Evolutionary conservation across 116 monocot genomes (phyloP).

Genomic region (Cymodocea nodosa): DNA sequence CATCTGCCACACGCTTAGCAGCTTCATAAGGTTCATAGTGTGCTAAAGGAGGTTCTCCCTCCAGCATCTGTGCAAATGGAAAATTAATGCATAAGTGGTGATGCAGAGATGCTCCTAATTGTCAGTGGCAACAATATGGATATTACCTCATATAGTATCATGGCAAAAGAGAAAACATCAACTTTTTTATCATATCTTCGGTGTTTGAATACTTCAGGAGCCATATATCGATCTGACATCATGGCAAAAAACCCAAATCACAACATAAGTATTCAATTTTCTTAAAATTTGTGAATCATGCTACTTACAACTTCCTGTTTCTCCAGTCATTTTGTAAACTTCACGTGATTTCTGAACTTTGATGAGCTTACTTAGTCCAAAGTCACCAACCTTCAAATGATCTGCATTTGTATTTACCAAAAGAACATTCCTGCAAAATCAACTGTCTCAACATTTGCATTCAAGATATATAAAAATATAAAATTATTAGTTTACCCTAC

Average conservation of each 20-base stretch:
- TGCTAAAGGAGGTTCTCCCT: slow-evolving; percentile 83
- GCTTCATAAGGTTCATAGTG: slow-evolving; percentile 93
- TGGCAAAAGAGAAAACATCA: slow-evolving; percentile 98
- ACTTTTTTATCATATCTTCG: slow-evolving; percentile 96
- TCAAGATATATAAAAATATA: background rate
- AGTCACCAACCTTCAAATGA: slow-evolving; percentile 96
- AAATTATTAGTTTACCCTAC: slow-evolving; percentile 12
- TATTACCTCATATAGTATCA: slow-evolving; percentile 96
- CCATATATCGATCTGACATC: slow-evolving; percentile 87
- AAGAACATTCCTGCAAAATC: slow-evolving; percentile 77
- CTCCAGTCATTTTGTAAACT: slow-evolving; percentile 99
- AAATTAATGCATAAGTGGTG: background rate
- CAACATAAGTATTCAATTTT: background rate
- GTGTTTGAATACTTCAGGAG: slow-evolving; percentile 97
- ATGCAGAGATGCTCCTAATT: background rate
- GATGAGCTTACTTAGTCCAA: slow-evolving; percentile 93
- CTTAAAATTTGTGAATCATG: background rate
- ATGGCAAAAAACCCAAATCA: slow-evolving; percentile 5
- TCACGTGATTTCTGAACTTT: slow-evolving; percentile 82
- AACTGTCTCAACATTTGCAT: background rate
- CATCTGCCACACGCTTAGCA: slow-evolving; percentile 74
- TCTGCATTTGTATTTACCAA: slow-evolving; percentile 89
- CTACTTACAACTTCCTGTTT: slow-evolving; percentile 97
- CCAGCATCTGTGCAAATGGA: slow-evolving; percentile 61
- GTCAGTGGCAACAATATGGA: too few relatives aligned